Base-by-base conservation (phyloP, 2,329 filamentous ascomycete genomes). In the Xylariaceae sp. region DNA sequence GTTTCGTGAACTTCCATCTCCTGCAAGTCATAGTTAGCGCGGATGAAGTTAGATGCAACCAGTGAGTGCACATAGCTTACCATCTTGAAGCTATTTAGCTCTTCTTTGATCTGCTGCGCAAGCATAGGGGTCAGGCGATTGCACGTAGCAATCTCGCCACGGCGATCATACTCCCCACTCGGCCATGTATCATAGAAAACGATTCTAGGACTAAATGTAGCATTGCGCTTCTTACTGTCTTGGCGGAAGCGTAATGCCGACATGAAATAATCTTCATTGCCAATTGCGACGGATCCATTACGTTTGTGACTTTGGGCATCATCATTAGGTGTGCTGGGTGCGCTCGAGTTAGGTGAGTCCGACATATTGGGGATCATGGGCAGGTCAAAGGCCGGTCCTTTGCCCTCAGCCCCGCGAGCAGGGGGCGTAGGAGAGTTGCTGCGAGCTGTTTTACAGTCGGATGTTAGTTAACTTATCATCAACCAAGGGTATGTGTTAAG, bases 1-100 rank as follows among this genome's bases (percentile, higher is more conserved):
- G 87, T 89, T 75, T 97, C 94, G 72, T 99, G 94, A 67, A 99
- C 94, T 78, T 97, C 94, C 94, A 99, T 99, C 77, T 99, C 94
- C 94, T 97, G 59, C 40, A 51, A 29, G 26, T 11, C 12, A n/a
- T 19, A 40, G 64, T 82, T 71, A 81, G 76, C 62, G 59, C 9
- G 30, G 19, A 43, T 7, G 1, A 40, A n/a, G 8, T 35, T 19
- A 30, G 6, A 2, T 5, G 48, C 19, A 9, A 8, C 27, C 7
- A 6, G 6, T 4, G 11, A 1, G 45, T 19, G 9, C n/a, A 5
- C 32, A 12, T 1, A 26, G 74, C 85, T 59, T 76, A 94, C 90
- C 94, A 99, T 99, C 73, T 99, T 99, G 80, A 99, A 99, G 65
- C 86, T 95, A 75, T 99, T 99, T 65, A 99, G 83, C 76, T 99